These are phyloP conservation scores for Gentiana macrophylla DNA, from an alignment of 257 asterid species.

Conservation along the genomic window DNA sequence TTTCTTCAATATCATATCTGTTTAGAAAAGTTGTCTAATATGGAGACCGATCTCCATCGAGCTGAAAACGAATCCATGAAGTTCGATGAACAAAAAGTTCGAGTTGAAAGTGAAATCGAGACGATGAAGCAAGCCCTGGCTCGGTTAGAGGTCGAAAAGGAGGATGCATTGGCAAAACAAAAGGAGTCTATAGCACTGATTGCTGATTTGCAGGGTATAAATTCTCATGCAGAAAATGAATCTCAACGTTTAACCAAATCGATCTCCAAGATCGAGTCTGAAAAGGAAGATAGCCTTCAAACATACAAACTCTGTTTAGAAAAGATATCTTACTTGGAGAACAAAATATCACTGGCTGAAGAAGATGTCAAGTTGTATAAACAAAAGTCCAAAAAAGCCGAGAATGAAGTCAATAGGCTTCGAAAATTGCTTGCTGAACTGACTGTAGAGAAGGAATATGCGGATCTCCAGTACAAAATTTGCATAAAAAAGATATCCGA, in stretches of 20 bases:
- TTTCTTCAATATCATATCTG: conserved; percentile 54
- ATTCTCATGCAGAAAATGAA: conserved; percentile 43
- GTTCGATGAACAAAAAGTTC: conserved; percentile 41
- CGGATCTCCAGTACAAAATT: conserved; percentile 39
- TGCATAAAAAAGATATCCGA: conserved; percentile 58
- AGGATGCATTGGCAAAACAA: conserved; percentile 33
- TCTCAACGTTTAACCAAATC: conserved; percentile 36
- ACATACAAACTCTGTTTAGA: conserved; percentile 36
- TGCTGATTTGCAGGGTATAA: conserved; percentile 35
- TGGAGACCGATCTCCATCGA: conserved; percentile 41
- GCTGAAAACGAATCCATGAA: conserved; percentile 47
- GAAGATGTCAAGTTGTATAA: conserved; percentile 33
- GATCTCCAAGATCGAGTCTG: conserved; percentile 43
- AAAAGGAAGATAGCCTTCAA: conserved; percentile 31
- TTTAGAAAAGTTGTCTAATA: conserved; percentile 38
- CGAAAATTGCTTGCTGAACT: conserved; percentile 35
- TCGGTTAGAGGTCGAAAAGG: conserved; percentile 55
- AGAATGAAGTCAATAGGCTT: conserved; percentile 48
- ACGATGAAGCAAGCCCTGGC: conserved; percentile 52
- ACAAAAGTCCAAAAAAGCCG: conserved; percentile 52
- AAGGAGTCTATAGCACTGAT: conserved; percentile 40
- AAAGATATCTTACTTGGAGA: conserved; percentile 51
- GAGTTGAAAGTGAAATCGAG: conserved; percentile 58
- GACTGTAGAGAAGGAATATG: conserved; percentile 56
- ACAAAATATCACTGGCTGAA: conserved; percentile 27